Evolutionary conservation across 2,329 filamentous ascomycete genomes (phyloP).

Genomic region (Cercospora berteroae): DNA sequence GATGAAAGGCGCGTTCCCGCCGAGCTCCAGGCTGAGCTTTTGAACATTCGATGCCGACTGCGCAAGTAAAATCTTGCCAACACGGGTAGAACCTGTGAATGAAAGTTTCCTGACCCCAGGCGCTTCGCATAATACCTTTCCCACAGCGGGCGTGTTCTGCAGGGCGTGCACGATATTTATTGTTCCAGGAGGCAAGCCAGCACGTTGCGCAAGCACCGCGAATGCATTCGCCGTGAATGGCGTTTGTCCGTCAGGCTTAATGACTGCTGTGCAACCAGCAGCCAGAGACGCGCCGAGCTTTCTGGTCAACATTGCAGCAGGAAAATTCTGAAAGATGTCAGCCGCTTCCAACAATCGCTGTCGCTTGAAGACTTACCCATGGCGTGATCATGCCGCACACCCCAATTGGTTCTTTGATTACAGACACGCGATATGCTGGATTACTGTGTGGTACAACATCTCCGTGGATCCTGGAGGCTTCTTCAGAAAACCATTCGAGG

Average conservation of each 20-base stretch:
- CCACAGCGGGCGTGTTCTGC: conserved; percentile 26
- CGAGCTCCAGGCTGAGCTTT: conserved; percentile 35
- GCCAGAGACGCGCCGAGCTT: conserved; percentile 37
- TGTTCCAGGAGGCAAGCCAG: conserved; percentile 31
- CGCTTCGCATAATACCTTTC: conserved; percentile 24
- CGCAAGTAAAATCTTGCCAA: conserved; percentile 34
- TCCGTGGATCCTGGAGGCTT: conserved; percentile 31
- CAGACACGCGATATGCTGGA: conserved; percentile 27
- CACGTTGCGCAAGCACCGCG: conserved; percentile 31
- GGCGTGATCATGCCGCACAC: conserved; percentile 32
- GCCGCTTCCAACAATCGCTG: neutral
- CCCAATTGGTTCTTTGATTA: conserved; percentile 34
- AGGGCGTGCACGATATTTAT: conserved; percentile 32
- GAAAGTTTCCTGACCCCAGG: conserved; percentile 32
- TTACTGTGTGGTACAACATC: conserved; percentile 27
- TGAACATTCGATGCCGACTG: conserved; percentile 30
- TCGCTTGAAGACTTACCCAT: conserved; percentile 19
- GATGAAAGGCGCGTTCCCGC: conserved; percentile 37
- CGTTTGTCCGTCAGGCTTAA: conserved; percentile 36
- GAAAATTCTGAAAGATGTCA: conserved; percentile 27
- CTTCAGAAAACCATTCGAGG: conserved; percentile 36
- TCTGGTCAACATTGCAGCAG: conserved; percentile 41
- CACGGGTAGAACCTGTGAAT: conserved; percentile 36
- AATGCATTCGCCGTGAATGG: conserved; percentile 34
- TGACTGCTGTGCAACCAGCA: conserved; percentile 37